These are phyloP conservation scores for Candida easanensis DNA, from an alignment of 805 yeast species.

Conservation along the genomic window DNA sequence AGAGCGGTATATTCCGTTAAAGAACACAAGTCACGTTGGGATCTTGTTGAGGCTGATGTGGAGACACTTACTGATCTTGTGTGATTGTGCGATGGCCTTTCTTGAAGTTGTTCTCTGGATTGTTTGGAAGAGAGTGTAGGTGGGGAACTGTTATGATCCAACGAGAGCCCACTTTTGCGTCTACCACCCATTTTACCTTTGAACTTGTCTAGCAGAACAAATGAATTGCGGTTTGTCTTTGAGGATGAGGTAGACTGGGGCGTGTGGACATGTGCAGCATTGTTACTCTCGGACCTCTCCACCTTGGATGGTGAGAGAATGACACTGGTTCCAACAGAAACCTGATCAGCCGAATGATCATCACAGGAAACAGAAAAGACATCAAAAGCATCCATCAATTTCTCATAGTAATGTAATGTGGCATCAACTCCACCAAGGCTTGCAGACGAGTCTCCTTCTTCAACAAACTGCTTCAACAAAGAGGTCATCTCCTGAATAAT, in stretches of 20 bases:
- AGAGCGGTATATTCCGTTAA: constrained; percentile 11
- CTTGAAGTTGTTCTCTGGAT: constrained; percentile 4
- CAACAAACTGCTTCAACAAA: constrained; percentile 13
- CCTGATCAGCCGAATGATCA: background rate
- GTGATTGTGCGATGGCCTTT: constrained; percentile 5
- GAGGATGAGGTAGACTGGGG: background rate
- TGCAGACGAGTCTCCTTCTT: constrained; percentile 4
- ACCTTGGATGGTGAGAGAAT: constrained; percentile 1
- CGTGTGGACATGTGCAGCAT: background rate
- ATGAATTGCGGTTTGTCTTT: constrained; percentile 2
- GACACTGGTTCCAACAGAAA: constrained; percentile 1
- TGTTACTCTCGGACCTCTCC: constrained; percentile 2
- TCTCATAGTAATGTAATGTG: constrained; percentile 22
- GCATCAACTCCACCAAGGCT: constrained; percentile 10
- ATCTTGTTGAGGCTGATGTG: constrained; percentile 9
- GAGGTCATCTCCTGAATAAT: constrained; percentile 24
- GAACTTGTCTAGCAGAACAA: constrained; percentile 9
- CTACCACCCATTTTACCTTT: constrained; percentile 8
- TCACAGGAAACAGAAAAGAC: constrained; percentile 9
- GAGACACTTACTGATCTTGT: constrained; percentile 9
- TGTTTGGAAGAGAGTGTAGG: background rate
- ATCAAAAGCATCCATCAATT: constrained; percentile 27
- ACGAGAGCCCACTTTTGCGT: constrained; percentile 7
- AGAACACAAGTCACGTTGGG: constrained; percentile 13
- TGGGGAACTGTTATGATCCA: constrained; percentile 2